These are phyloP conservation scores for Ustilago xerochloae DNA, from an alignment of 1,284 basidiomycete genomes.

Conservation along the genomic window DNA sequence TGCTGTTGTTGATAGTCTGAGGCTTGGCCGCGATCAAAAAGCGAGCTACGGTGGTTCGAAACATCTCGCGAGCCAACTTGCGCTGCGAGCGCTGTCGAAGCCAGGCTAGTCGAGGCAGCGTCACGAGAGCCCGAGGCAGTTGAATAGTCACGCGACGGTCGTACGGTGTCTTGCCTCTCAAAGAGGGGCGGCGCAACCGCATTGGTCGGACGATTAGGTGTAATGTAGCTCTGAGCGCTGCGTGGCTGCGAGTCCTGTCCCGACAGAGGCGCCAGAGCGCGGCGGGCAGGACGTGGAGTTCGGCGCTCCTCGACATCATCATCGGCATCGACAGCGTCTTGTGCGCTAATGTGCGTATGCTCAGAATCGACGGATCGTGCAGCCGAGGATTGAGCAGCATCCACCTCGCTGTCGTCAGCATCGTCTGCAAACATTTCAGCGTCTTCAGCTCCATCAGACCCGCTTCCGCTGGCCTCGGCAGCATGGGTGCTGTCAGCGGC, in stretches of 20 bases:
- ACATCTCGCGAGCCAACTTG: conserved; percentile 28
- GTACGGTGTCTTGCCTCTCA: conserved; percentile 47
- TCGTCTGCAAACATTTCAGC: conserved; percentile 63
- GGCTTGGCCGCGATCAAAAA: conserved; percentile 19
- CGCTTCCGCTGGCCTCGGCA: conserved; percentile 57
- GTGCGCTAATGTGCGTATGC: conserved; percentile 3
- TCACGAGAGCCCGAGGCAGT: conserved; percentile 30
- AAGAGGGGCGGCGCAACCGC: conserved; percentile 37
- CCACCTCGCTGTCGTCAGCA: conserved; percentile 48
- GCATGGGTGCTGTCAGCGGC: conserved; percentile 16
- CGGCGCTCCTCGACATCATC: conserved; percentile 52
- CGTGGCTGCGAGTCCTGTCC: conserved; percentile 22
- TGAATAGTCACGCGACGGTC: conserved; percentile 30
- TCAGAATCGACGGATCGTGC: conserved; percentile 29
- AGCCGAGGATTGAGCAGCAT: conserved; percentile 17
- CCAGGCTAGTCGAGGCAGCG: conserved; percentile 27
- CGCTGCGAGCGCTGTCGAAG: conserved; percentile 37
- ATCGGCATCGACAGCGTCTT: conserved; percentile 4
- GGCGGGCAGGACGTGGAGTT: conserved; percentile 51
- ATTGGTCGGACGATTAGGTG: conserved; percentile 38
- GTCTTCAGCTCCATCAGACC: conserved; percentile 63
- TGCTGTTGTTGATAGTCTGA: not conserved
- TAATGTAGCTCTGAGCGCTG: conserved; percentile 18
- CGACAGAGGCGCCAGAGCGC: conserved; percentile 48
- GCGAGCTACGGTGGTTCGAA: conserved; percentile 3